Base-by-base conservation (phyloP, 1,139 yeast species). In the Casaregolazyma suthepensis region DNA sequence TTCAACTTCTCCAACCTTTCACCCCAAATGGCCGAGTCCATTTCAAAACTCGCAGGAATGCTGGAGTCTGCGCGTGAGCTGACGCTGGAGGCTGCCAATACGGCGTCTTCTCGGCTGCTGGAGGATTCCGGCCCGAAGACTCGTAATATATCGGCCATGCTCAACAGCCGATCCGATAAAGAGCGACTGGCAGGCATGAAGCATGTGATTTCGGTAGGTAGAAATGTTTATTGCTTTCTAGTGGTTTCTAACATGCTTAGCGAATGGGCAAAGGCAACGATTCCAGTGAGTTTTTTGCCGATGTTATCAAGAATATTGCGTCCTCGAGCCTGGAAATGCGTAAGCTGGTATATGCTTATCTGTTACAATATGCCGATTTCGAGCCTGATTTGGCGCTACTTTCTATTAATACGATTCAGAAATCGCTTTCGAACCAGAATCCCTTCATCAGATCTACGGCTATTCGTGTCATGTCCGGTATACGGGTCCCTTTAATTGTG, bases 321-420 rank as follows among this genome's bases (percentile, higher is more conserved):
- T 83, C 93, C 13, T 66, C 80, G 12, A 87, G 83, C 61, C 66
- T 82, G 37, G 86, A 83, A 60, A 80, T 89, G 45, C 80, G 88
- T 57, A 83, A 85, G 62, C 75, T 93, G 66, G 96, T 93, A 4
- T 83, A 89, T 68, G 76, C 86, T 0, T 90, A 89, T 63, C 72
- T 93, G 51, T 73, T 84, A 31, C 77, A 87, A 52, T 91, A 82
- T 67, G 95, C 96, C 13, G 96, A 88, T 59, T 73, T 77, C 50
- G 93, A 89, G 61, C 96, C 95, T 4, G 96, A 91, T 67, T 77
- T 89, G 17, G 95, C 98, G 0, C 75, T 94, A 35, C 74, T 94
- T 50, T 83, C 96, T 0, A 87, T 94, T 61, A 94, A 94, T 69
- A 87, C 97, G 0, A 87, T 94, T 48, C 99, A 94, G 67, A 89